Evolutionary conservation across 768 basidiomycete species (phyloP).

Genomic region (Macrolepiota albuminosa): DNA sequence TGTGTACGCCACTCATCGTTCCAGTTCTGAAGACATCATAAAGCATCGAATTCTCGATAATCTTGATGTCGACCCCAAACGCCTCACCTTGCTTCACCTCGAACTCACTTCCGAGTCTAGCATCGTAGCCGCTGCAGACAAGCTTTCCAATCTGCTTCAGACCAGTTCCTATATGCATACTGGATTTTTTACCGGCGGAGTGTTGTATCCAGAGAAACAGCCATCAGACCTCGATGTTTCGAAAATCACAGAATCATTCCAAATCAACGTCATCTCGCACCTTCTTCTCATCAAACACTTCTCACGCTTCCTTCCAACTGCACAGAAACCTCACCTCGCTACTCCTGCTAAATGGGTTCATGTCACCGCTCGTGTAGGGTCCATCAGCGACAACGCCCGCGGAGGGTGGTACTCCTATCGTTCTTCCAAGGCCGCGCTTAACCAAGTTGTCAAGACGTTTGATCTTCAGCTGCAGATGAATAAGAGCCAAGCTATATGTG

Average conservation of each 20-base stretch:
- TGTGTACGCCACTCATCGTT: conserved; percentile 52
- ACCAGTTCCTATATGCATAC: conserved; percentile 42
- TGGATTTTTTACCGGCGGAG: conserved; percentile 51
- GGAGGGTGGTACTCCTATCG: conserved; percentile 66
- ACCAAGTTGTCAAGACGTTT: conserved; percentile 59
- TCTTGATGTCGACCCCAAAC: conserved; percentile 37
- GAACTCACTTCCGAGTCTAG: conserved; percentile 49
- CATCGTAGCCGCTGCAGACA: conserved; percentile 42
- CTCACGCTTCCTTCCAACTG: conserved; percentile 46
- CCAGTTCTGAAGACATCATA: conserved; percentile 28
- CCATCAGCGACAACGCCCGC: conserved; percentile 49
- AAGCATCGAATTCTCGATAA: conserved; percentile 38
- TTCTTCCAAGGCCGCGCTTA: conserved; percentile 57
- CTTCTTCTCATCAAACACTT: conserved; percentile 61
- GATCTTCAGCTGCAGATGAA: conserved; percentile 48
- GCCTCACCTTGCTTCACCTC: conserved; percentile 43
- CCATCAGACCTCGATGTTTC: conserved; percentile 42
- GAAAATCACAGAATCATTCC: conserved; percentile 40
- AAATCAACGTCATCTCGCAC: conserved; percentile 57
- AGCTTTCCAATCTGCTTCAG: conserved; percentile 31
- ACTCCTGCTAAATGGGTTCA: conserved; percentile 53
- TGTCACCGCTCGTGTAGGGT: conserved; percentile 55
- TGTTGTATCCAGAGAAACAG: conserved; percentile 51
- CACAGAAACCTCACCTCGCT: conserved; percentile 17
- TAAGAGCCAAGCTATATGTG: conserved; percentile 42